phyloP scores from a whole-genome alignment of 192 early-diverging fungal genomes.

The Coemansia sp. region DNA sequence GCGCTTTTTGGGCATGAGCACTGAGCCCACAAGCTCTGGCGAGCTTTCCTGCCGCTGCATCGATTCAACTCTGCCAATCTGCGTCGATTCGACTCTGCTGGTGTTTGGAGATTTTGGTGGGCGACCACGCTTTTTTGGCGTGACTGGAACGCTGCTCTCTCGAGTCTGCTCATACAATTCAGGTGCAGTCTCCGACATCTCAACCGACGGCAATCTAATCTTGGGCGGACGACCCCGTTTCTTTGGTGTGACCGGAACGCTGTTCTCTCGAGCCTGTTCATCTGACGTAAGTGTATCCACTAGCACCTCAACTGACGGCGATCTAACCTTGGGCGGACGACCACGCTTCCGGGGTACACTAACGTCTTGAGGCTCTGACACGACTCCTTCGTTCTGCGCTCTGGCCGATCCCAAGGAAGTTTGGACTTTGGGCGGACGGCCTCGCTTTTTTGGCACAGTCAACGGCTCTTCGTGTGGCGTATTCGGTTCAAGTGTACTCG shows the following conservation, averaged over 20 bases:
- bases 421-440: constrained; percentile 5
- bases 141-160: background rate
- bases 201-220: background rate
- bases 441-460: constrained; percentile 9
- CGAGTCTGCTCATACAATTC: background rate
- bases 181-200: background rate
- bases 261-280: background rate
- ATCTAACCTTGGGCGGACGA: background rate
- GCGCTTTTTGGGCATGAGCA: constrained; percentile 4
- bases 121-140: constrained; percentile 7
- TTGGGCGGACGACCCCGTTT: constrained; percentile 17
- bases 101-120: background rate
- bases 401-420: background rate
- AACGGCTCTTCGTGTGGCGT: background rate
- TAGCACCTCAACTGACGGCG: background rate
- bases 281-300: background rate
- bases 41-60: background rate
- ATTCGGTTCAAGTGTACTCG: background rate
- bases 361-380: background rate
- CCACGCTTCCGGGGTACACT: constrained; percentile 4
- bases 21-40: background rate
- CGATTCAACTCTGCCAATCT: background rate
- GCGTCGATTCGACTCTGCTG: background rate
- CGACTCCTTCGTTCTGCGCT: background rate
- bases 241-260: background rate